Percentiles rank a stretch among this genome's conserved stretches.
Evolutionary conservation across 75 land plant species (phyloP).

Genomic region (Cunninghamia lanceolata): DNA sequence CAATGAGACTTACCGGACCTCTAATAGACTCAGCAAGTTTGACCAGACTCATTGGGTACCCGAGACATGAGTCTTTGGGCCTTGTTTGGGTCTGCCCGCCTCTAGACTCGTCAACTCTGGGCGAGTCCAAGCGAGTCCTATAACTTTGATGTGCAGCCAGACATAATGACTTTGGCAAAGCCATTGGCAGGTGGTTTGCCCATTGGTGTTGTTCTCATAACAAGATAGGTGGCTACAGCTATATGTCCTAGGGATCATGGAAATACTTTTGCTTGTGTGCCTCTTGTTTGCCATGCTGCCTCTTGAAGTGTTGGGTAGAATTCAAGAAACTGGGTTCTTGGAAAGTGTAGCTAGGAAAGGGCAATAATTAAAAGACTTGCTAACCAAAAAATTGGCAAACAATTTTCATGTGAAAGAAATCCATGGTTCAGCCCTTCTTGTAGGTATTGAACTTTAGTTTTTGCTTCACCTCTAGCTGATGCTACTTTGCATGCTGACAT

Average conservation of each 20-base stretch:
- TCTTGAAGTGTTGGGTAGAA: constrained; percentile 62
- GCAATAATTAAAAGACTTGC: constrained; percentile 39
- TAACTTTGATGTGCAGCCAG: constrained; percentile 20
- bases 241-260: constrained; percentile 78
- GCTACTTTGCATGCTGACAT: constrained; percentile 67
- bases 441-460: constrained; percentile 73
- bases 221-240: constrained; percentile 63
- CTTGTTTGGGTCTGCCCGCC: no score
- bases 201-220: constrained; percentile 9
- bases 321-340: constrained; percentile 64
- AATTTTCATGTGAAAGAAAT: constrained; percentile 35
- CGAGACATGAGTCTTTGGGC: no score
- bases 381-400: constrained; percentile 40
- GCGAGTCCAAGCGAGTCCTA: no score
- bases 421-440: no score
- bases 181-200: no score
- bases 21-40: no score
- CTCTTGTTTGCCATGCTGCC: constrained; percentile 24
- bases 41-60: no score
- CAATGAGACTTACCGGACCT: no score
- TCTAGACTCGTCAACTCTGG: no score
- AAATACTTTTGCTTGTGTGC: constrained; percentile 25
- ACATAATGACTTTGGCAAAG: no score
- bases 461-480: constrained; percentile 63
- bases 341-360: constrained; percentile 65